These are phyloP conservation scores for Euclidium syriacum DNA, from an alignment of 345 rosid genomes.

Conservation along the genomic window DNA sequence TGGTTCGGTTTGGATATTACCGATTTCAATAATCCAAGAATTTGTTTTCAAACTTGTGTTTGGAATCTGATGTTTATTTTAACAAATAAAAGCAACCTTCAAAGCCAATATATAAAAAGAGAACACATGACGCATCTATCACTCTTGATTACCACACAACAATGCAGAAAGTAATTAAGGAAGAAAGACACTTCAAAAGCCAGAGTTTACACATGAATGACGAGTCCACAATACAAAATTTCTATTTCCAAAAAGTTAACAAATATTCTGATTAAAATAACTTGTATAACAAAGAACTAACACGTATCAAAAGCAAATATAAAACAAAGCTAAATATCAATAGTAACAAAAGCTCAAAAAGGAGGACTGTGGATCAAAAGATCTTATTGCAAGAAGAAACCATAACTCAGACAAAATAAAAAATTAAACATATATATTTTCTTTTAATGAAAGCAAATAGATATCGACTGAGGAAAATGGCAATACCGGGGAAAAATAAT, in stretches of 20 bases:
- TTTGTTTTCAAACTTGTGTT: too few species aligned
- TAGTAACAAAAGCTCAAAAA: neutral
- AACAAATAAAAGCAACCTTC: too few species aligned
- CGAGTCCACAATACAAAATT: neutral
- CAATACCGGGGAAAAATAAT: neutral
- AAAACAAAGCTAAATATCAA: slow-evolving; percentile 2
- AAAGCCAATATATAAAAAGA: too few species aligned
- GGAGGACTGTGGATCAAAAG: neutral
- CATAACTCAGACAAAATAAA: neutral
- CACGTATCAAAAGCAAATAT: neutral
- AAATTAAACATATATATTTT: neutral
- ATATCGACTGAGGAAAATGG: neutral
- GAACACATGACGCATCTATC: too few species aligned
- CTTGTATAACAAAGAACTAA: slow-evolving; percentile 19
- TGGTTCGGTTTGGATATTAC: too few species aligned
- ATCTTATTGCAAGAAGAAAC: slow-evolving; percentile 14
- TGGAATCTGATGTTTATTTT: too few species aligned
- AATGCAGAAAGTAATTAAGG: too few species aligned
- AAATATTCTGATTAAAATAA: slow-evolving; percentile 4
- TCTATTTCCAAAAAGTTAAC: neutral
- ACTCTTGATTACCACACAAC: too few species aligned
- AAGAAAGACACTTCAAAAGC: too few species aligned
- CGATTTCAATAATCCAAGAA: too few species aligned
- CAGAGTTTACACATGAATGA: too few species aligned
- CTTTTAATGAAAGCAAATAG: slow-evolving; percentile 10